phyloP scores from a whole-genome alignment of 768 basidiomycete genomes.

The Kwoniella shandongensis region DNA sequence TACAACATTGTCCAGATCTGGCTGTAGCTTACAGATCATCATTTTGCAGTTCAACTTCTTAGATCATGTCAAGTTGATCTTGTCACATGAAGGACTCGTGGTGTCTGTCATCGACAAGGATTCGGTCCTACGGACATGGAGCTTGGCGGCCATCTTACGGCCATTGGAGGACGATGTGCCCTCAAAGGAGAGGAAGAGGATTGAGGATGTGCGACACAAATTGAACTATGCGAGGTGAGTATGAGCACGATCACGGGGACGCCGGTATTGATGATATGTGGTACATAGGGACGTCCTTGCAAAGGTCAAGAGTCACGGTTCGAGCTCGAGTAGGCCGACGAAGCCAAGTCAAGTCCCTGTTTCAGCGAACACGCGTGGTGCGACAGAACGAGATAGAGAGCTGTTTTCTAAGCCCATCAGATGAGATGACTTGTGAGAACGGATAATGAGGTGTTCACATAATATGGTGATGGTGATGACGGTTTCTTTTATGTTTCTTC shows the following conservation, averaged over 20 bases:
- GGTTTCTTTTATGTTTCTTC: too few relatives aligned
- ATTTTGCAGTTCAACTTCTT: conserved; percentile 90
- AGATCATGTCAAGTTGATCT: conserved; percentile 91
- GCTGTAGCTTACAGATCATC: conserved; percentile 10
- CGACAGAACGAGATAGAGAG: conserved; percentile 18
- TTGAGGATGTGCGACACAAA: conserved; percentile 44
- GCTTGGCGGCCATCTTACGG: conserved; percentile 68
- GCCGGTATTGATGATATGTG: background rate
- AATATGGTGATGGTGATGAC: too few relatives aligned
- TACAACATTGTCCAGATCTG: background rate
- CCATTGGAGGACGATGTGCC: conserved; percentile 25
- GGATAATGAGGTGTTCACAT: too few relatives aligned
- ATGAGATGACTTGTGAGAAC: background rate
- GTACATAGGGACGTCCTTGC: conserved; percentile 24
- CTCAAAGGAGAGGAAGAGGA: conserved; percentile 30
- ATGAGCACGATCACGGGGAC: background rate
- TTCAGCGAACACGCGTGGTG: conserved; percentile 4
- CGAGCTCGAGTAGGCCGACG: background rate
- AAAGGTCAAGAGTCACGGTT: conserved; percentile 24
- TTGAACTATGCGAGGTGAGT: conserved; percentile 42
- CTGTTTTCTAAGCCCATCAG: conserved; percentile 18
- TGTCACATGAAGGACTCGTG: conserved; percentile 73
- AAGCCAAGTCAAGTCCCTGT: conserved; percentile 10
- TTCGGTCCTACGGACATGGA: conserved; percentile 72
- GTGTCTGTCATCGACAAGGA: conserved; percentile 91